These are phyloP conservation scores for Nicotiana undulata DNA, from an alignment of 257 asterid genomes.

Conservation along the genomic window DNA sequence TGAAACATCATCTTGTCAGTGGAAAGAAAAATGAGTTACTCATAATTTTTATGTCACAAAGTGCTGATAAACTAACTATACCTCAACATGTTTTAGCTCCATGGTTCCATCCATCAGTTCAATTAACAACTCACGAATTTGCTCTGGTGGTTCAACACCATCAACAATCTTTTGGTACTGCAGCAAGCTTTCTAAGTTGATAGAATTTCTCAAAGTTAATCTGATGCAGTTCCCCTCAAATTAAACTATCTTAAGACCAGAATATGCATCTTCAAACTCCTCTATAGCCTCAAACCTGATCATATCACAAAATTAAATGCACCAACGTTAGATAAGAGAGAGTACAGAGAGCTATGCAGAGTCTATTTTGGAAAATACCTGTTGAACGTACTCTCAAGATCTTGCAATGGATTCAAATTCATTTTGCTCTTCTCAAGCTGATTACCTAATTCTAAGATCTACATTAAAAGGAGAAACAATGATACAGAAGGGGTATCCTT, in stretches of 20 bases:
- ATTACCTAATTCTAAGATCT: conserved; percentile 61
- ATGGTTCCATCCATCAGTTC: conserved; percentile 58
- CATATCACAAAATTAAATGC: conserved; percentile 10
- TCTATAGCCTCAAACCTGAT: conserved; percentile 66
- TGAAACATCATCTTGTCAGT: neutral
- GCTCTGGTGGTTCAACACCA: conserved; percentile 48
- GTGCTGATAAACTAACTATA: conserved; percentile 16
- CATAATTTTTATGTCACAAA: neutral
- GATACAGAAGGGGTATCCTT: neutral
- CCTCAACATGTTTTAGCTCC: conserved; percentile 70
- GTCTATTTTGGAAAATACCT: conserved; percentile 30
- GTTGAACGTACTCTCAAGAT: conserved; percentile 41
- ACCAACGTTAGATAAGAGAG: neutral
- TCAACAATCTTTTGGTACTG: conserved; percentile 50
- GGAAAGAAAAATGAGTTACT: neutral
- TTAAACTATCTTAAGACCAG: conserved; percentile 65
- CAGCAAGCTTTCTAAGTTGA: conserved; percentile 40
- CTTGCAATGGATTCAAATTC: conserved; percentile 63
- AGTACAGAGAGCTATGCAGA: neutral
- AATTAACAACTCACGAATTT: conserved; percentile 63
- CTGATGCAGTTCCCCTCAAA: conserved; percentile 61
- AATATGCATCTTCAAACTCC: conserved; percentile 56
- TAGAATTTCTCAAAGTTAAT: conserved; percentile 61
- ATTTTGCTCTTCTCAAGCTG: conserved; percentile 60
- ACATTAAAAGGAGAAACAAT: conserved; percentile 16